phyloP scores from a whole-genome alignment of 2,329 filamentous ascomycete species.

The Seiridium unicorne region DNA sequence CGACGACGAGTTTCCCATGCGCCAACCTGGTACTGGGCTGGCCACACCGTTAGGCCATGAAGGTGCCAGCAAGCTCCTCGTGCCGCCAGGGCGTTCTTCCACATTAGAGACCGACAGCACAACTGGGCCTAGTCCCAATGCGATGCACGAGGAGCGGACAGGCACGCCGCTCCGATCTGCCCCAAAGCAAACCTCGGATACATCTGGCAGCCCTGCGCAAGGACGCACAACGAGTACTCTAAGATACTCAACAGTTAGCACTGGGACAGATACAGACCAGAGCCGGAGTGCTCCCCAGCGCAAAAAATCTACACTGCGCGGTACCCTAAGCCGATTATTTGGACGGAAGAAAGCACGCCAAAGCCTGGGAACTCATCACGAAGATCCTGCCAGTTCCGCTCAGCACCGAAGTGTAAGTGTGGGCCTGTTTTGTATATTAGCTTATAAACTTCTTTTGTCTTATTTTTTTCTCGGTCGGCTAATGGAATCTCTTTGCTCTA shows the following conservation, averaged over 20 bases:
- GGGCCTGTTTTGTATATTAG: slow-evolving; percentile 2
- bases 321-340: slow-evolving; percentile 57
- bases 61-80: slow-evolving; percentile 16
- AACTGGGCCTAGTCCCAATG: slow-evolving; percentile 12
- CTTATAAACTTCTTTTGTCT: neutral
- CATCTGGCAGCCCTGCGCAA: slow-evolving; percentile 24
- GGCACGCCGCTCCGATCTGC: slow-evolving; percentile 19
- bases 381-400: slow-evolving; percentile 23
- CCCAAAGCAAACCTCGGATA: slow-evolving; percentile 24
- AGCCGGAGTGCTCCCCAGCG: slow-evolving; percentile 40
- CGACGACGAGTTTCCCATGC: slow-evolving; percentile 54
- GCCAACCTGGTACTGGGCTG: slow-evolving; percentile 38
- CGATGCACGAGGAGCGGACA: slow-evolving; percentile 17
- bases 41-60: slow-evolving; percentile 32
- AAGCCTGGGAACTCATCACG: slow-evolving; percentile 22
- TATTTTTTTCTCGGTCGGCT: neutral
- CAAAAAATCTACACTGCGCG: slow-evolving; percentile 58
- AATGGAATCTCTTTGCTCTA: neutral
- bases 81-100: slow-evolving; percentile 17
- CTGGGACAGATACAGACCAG: slow-evolving; percentile 32
- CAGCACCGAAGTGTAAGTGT: slow-evolving; percentile 51
- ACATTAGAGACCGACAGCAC: slow-evolving; percentile 16
- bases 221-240: slow-evolving; percentile 36
- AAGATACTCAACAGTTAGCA: slow-evolving; percentile 48
- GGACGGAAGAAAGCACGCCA: slow-evolving; percentile 48